Evolutionary conservation across 192 early-diverging fungal species (phyloP).

Genomic region (Linnemannia zychae): DNA sequence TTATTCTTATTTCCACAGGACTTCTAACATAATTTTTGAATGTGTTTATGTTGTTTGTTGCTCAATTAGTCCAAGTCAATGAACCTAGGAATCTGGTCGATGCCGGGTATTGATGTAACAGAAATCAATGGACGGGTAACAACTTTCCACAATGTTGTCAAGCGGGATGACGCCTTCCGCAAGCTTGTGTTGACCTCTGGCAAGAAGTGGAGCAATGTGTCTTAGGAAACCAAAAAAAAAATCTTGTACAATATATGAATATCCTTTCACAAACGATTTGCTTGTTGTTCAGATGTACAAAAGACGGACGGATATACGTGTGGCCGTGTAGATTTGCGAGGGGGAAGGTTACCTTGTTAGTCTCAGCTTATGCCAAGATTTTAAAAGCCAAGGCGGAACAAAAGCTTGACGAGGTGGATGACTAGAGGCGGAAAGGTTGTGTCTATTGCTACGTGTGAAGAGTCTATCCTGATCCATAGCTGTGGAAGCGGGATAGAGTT

Average conservation of each 20-base stretch:
- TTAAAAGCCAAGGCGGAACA: not conserved
- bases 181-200: conserved; percentile 45
- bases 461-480: not conserved
- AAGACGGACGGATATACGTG: not conserved
- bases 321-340: not conserved
- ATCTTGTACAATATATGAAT: not conserved
- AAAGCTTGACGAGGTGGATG: not conserved
- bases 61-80: conserved; percentile 34
- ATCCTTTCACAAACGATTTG: not conserved
- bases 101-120: conserved; percentile 56
- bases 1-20: too few species aligned
- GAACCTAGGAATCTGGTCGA: conserved; percentile 51
- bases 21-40: not conserved
- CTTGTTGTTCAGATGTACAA: not conserved
- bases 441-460: not conserved
- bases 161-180: conserved; percentile 56
- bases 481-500: not conserved
- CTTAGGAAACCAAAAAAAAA: not conserved
- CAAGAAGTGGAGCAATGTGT: conserved; percentile 47
- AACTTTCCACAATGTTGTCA: conserved; percentile 45
- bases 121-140: conserved; percentile 36
- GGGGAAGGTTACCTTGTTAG: not conserved
- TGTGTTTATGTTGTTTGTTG: not conserved
- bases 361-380: not conserved
- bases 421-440: not conserved